These are phyloP conservation scores for Termitomyces titanicus DNA, from an alignment of 768 basidiomycete genomes.

Conservation along the genomic window DNA sequence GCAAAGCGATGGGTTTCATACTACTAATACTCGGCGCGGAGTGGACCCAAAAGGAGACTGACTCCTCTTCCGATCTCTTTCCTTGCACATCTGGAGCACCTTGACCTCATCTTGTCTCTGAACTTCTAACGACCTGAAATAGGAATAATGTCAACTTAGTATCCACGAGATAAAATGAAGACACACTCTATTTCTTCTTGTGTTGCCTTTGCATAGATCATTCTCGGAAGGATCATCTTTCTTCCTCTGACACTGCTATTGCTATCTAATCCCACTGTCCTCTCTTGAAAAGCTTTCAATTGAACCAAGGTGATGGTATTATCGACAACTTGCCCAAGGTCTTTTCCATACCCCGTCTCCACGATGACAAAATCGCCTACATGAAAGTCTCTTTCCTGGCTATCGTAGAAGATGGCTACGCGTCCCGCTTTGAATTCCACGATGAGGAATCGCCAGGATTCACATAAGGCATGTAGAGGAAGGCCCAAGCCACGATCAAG, in stretches of 20 bases:
- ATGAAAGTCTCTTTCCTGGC: constrained; percentile 49
- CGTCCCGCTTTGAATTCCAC: constrained; percentile 85
- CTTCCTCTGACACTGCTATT: too few species aligned
- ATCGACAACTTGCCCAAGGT: constrained; percentile 90
- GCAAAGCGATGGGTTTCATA: background rate
- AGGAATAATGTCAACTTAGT: too few species aligned
- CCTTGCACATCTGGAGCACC: background rate
- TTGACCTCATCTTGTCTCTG: background rate
- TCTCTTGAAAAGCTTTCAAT: too few species aligned
- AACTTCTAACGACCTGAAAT: too few species aligned
- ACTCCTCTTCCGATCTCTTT: background rate
- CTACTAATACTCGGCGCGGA: background rate
- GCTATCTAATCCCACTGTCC: too few species aligned
- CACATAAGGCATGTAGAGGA: too few species aligned
- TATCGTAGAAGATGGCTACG: constrained; percentile 92
- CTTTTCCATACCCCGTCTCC: constrained; percentile 92
- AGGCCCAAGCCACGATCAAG: too few species aligned
- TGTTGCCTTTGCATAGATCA: too few species aligned
- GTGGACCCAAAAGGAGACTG: background rate
- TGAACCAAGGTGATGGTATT: constrained; percentile 87
- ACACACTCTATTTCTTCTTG: too few species aligned
- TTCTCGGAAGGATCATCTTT: too few species aligned
- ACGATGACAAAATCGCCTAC: constrained; percentile 95
- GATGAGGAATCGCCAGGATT: too few species aligned
- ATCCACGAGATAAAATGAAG: too few species aligned